Base-by-base conservation (phyloP, 257 asterid species). In the Jaltomata sinuosa region DNA sequence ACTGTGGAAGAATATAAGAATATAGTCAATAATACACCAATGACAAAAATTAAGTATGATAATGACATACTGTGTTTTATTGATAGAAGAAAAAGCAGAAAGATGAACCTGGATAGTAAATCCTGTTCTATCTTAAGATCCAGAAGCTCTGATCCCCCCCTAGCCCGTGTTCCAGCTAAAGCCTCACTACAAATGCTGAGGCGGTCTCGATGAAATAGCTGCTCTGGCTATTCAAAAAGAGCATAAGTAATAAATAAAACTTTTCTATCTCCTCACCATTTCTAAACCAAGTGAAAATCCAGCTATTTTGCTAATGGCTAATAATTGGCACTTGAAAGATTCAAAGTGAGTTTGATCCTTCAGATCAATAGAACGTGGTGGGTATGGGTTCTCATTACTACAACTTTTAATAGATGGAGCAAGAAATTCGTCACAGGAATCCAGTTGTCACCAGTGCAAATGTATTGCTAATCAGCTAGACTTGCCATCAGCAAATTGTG, bases 101-200 rank as follows among this genome's bases (percentile, higher is more conserved):
- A 83, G 45, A 53, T 34, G 62, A 64, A 96, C 99, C 99, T 96
- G 89, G 98, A 88, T 57, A 97, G 97, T 86, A 97, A 93, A 89
- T 97, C 97, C 47, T 90, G 92, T 54, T 97, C 98, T 74, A 94
- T 93, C 87, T 94, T 91, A 76, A 93, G 86, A 90, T 97, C 99
- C 14, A 93, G 91, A 86, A 93, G 80, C 84, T 86, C 94, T 15
- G 98, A 88, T 90, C 83, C 90, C 80, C 99, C 98, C 88, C 99
- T 92, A 65, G 97, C 97, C 57, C 98, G 91, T 49, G 99, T 96
- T 89, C 88, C 99, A 83, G 99, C 99, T 90, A 97, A 91, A 85
- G 99, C 99, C 87, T 97, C 99, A 79, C 99, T 97, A 80, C 83
- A 90, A 83, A 97, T 85, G 27, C 86, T 95, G 79, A 94, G 93